phyloP scores from a whole-genome alignment of 2,329 filamentous ascomycete species.

The Ophiosphaerella herpotricha region DNA sequence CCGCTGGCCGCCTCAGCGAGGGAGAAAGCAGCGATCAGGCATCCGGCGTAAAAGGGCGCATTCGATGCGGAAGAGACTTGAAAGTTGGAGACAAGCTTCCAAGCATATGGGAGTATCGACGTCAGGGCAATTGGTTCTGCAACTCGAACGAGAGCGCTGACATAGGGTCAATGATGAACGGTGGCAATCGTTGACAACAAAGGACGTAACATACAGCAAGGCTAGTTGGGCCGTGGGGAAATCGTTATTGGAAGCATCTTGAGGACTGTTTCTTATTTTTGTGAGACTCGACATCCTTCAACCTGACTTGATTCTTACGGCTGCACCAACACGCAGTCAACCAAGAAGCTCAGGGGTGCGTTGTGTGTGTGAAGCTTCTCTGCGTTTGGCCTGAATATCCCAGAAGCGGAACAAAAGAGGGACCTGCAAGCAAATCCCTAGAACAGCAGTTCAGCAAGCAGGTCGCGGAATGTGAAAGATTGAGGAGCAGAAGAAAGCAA shows the following conservation, averaged over 20 bases:
- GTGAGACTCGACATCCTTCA: conserved; percentile 64
- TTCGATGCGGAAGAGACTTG: conserved; percentile 42
- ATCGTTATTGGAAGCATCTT: conserved; percentile 68
- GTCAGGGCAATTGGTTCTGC: conserved; percentile 92
- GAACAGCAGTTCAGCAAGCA: conserved; percentile 5
- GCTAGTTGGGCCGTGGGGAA: conserved; percentile 86
- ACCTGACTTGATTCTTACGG: conserved; percentile 59
- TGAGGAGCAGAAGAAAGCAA: conserved; percentile 11
- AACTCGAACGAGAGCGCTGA: conserved; percentile 81
- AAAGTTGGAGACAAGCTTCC: conserved; percentile 47
- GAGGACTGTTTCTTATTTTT: conserved; percentile 58
- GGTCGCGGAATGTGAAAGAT: conserved; percentile 1
- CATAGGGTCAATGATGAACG: conserved; percentile 8
- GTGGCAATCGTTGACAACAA: neutral
- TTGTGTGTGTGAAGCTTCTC: conserved; percentile 15
- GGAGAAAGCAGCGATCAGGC: conserved; percentile 88
- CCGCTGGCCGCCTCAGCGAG: conserved; percentile 84
- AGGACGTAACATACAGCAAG: conserved; percentile 66
- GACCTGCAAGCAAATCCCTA: neutral
- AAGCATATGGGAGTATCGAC: conserved; percentile 83
- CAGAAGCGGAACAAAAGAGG: conserved; percentile 2
- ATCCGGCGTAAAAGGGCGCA: conserved; percentile 83
- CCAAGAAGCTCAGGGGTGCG: conserved; percentile 12
- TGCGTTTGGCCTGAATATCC: conserved; percentile 16
- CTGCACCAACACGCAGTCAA: conserved; percentile 31